A percentile compares a stretch with the other conserved stretches of the same genome.
These are phyloP conservation scores for Carex littledalei DNA, from an alignment of 176 grass and related monocot genomes.

Conservation along the genomic window DNA sequence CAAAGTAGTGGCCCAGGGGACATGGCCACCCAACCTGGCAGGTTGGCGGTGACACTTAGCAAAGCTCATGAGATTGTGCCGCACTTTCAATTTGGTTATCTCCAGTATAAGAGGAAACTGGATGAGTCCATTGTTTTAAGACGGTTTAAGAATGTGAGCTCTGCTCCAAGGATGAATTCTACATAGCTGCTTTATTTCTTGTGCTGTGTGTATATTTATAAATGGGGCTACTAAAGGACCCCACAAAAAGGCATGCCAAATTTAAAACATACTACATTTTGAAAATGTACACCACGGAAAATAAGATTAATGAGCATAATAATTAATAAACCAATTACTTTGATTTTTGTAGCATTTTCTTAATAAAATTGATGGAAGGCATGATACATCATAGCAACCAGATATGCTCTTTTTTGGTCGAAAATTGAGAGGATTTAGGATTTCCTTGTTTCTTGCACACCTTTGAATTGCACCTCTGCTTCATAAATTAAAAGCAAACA, in stretches of 20 bases:
- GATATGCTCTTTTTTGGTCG: background rate
- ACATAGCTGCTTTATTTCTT: background rate
- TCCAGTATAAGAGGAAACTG: background rate
- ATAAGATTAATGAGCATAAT: background rate
- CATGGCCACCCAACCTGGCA: conserved; percentile 9
- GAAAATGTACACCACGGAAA: background rate
- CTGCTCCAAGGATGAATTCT: background rate
- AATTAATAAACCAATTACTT: background rate
- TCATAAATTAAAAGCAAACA: background rate
- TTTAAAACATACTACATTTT: background rate
- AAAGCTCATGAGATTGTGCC: background rate
- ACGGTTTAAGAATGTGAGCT: background rate
- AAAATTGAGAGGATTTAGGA: background rate
- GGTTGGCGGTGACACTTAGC: conserved; percentile 20
- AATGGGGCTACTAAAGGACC: too few relatives aligned
- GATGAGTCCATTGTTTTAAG: background rate
- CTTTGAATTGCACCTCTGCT: background rate
- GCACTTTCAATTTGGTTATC: background rate
- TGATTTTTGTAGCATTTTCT: background rate
- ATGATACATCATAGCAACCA: background rate
- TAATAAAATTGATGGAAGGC: background rate
- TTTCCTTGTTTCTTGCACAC: background rate
- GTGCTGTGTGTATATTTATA: too few relatives aligned
- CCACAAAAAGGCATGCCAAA: background rate
- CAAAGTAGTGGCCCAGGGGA: background rate